Percentiles rank a stretch among this genome's conserved stretches.
Evolutionary conservation across 2,329 filamentous ascomycete species (phyloP).

Genomic region (Pseudogymnoascus sp.): DNA sequence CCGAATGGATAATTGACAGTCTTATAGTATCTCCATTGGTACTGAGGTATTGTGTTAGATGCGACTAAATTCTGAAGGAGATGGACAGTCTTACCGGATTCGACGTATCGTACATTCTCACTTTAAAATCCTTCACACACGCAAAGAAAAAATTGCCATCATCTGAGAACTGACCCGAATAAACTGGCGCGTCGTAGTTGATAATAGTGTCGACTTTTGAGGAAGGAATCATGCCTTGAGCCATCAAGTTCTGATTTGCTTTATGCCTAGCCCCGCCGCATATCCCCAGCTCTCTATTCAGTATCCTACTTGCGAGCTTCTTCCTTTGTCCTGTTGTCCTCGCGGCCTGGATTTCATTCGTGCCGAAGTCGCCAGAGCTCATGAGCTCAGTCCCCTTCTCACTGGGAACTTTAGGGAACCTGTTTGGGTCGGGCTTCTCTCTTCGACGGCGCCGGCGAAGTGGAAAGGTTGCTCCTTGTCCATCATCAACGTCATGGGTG

Average conservation of each 20-base stretch:
- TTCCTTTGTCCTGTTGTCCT: slow-evolving; percentile 47
- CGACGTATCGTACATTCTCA: slow-evolving; percentile 95
- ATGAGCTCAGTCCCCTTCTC: slow-evolving; percentile 71
- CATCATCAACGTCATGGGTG: slow-evolving; percentile 19
- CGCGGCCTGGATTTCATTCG: slow-evolving; percentile 49
- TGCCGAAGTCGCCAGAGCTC: slow-evolving; percentile 74
- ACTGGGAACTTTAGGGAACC: slow-evolving; percentile 80
- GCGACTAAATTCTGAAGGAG: neutral
- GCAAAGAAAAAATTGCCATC: slow-evolving; percentile 97
- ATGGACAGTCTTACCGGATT: slow-evolving; percentile 49
- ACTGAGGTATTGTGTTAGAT: slow-evolving; percentile 30
- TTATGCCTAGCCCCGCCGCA: slow-evolving; percentile 53
- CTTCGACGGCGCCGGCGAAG: slow-evolving; percentile 41
- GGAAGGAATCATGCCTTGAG: slow-evolving; percentile 68
- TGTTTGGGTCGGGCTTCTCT: slow-evolving; percentile 42
- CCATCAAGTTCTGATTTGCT: slow-evolving; percentile 59
- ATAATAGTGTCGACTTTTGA: slow-evolving; percentile 78
- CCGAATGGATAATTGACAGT: slow-evolving; percentile 79
- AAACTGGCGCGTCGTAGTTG: slow-evolving; percentile 78
- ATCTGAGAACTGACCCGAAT: slow-evolving; percentile 93
- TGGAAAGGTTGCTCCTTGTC: slow-evolving; percentile 27
- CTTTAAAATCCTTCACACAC: slow-evolving; percentile 85
- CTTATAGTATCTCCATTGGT: slow-evolving; percentile 94
- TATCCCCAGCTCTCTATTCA: slow-evolving; percentile 77
- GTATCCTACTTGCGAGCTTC: slow-evolving; percentile 59